Evolutionary conservation across 2,329 filamentous ascomycete genomes (phyloP).

Genomic region (Pseudogymnoascus sp.): DNA sequence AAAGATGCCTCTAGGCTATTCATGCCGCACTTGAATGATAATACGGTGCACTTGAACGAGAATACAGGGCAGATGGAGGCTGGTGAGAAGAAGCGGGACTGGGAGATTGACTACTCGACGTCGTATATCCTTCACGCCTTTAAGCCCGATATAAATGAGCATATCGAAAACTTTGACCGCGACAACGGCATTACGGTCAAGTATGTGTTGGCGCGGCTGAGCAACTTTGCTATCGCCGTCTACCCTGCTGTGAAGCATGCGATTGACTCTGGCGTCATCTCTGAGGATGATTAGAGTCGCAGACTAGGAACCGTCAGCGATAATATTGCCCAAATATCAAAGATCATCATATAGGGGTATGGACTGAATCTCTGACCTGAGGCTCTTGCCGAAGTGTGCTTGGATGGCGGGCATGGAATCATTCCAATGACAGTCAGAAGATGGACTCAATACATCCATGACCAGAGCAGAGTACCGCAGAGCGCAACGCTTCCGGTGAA

Average conservation of each 20-base stretch:
- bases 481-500: not conserved
- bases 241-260: conserved; percentile 17
- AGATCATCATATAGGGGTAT: not conserved
- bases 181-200: conserved; percentile 12
- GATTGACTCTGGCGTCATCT: conserved; percentile 8
- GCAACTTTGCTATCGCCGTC: conserved; percentile 18
- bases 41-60: not conserved
- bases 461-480: not conserved
- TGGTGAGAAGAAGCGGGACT: conserved; percentile 14
- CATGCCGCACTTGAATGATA: conserved; percentile 1
- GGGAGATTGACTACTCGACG: conserved; percentile 23
- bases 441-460: not conserved
- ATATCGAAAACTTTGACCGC: not conserved
- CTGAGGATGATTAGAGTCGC: not conserved
- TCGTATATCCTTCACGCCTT: conserved; percentile 23
- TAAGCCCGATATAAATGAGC: conserved; percentile 12
- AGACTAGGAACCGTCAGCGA: not conserved
- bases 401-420: not conserved
- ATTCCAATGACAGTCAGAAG: not conserved
- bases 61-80: conserved; percentile 4
- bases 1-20: conserved; percentile 10
- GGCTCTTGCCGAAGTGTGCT: not conserved
- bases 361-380: not conserved
- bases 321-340: not conserved
- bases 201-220: conserved; percentile 18